Conservation (phyloP, 2,329 filamentous ascomycete genomes). For the Venturia aucupariae region DNA sequence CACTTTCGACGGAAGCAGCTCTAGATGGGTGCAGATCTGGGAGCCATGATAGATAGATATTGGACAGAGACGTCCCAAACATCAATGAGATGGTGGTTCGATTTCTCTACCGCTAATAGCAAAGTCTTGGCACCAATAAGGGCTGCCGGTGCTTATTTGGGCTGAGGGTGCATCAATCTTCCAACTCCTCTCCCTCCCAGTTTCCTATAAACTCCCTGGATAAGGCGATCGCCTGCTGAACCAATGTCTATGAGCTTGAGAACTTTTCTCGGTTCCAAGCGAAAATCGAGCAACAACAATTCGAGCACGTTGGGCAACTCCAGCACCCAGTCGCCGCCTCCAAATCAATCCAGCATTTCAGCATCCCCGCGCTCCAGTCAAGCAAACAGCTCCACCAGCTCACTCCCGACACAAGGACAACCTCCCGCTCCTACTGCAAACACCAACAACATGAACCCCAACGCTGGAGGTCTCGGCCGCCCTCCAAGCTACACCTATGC, state of each 20-base stretch:
- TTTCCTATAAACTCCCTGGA: conserved; percentile 4
- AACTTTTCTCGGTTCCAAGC: conserved; percentile 12
- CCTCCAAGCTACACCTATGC: conserved; percentile 56
- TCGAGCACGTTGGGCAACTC: neutral
- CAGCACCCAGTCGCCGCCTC: neutral
- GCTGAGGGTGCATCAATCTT: neutral
- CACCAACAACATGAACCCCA: conserved; percentile 39
- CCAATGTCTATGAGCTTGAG: conserved; percentile 6
- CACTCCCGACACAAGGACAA: conserved; percentile 9
- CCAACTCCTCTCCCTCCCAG: conserved; percentile 1
- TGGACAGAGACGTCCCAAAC: neutral
- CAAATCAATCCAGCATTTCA: conserved; percentile 5
- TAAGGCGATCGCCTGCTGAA: neutral
- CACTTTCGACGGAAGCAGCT: neutral
- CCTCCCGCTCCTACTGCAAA: neutral
- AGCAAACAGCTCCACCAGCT: conserved; percentile 15
- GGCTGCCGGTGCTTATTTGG: neutral
- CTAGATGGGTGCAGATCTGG: neutral
- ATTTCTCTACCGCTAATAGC: too few species aligned
- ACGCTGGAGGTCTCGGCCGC: conserved; percentile 41
- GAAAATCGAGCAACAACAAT: conserved; percentile 12
- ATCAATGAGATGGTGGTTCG: too few species aligned
- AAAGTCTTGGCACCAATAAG: neutral
- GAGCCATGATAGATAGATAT: neutral
- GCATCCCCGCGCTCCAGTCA: conserved; percentile 10